Evolutionary conservation across 495 filamentous ascomycete species (phyloP), one percentile per base, ranked within the genome.

Genomic region (Aspergillus nidulans): DNA sequence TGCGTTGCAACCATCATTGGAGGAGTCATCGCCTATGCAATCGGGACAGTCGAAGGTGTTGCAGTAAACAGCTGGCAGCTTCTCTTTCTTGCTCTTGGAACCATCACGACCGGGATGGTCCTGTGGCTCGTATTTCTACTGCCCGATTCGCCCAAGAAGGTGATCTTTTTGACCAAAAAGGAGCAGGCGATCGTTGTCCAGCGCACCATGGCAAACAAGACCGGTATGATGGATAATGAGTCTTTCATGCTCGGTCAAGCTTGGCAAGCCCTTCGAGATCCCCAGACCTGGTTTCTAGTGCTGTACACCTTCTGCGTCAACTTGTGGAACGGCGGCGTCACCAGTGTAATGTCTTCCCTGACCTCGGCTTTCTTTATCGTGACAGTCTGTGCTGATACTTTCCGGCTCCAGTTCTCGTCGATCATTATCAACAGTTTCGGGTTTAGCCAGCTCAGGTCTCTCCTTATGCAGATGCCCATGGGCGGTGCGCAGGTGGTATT

Each of bases 371-470:
- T 15, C 34, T 16, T 40, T 13, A 16, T 5, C 16, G 18, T 18
- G 9, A 18, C 16, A 19, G 9, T 28, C 23, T 6, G 23, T 5
- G 19, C 21, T 24, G 42, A 19, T 13, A 28, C 15, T 28, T 38
- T 12, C 7, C n/a, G 21, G 1, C n/a, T n/a, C n/a, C 15, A 52
- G 49, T 52, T 52, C 23, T 26, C 25, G 1, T 15, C 23, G 8
- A 52, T 52, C 18, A 52, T 52, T 16, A 52, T 52, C 18, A 16
- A 26, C 13, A 23, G 49, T 24, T 52, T 52, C 26, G 49, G 49
- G 13, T 52, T 42, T 25, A 30, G 24, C 21, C 6, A 16, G 1
- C 38, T 52, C 9, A 21, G 23, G 7, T 41, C 49, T 16, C 23
- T 52, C n/a, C 15, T 52, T 8, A 42, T 42, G 38, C 49, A 52